These are phyloP conservation scores for Alternaria metachromatica DNA, from an alignment of 2,329 filamentous ascomycete genomes.

Conservation along the genomic window DNA sequence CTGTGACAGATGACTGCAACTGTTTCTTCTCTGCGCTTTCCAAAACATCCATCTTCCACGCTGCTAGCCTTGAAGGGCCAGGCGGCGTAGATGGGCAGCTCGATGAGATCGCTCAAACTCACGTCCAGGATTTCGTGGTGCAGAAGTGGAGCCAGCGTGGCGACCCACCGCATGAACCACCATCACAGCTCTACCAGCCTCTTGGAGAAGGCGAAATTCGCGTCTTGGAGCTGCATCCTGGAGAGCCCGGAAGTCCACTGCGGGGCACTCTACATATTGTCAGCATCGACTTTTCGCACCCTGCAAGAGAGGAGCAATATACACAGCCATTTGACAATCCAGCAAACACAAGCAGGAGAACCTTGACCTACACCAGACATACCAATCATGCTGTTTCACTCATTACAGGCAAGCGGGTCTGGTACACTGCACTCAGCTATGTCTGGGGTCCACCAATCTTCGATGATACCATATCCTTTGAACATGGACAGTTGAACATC, in stretches of 20 bases:
- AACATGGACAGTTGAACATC: constrained; percentile 17
- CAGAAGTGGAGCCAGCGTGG: background rate
- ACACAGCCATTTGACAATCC: background rate
- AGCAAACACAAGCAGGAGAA: background rate
- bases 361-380: constrained; percentile 5
- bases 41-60: constrained; percentile 14
- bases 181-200: constrained; percentile 8
- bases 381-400: constrained; percentile 32
- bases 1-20: constrained; percentile 11
- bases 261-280: constrained; percentile 22
- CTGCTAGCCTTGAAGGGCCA: constrained; percentile 12
- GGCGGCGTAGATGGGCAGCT: constrained; percentile 1
- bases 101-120: constrained; percentile 12
- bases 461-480: constrained; percentile 17
- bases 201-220: constrained; percentile 26
- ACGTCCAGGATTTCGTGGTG: constrained; percentile 11
- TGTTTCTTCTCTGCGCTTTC: constrained; percentile 19
- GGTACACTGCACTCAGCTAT: constrained; percentile 35
- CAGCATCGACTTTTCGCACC: constrained; percentile 29
- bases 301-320: constrained; percentile 1
- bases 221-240: constrained; percentile 27
- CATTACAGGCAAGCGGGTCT: constrained; percentile 12
- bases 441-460: constrained; percentile 29
- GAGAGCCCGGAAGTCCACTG: constrained; percentile 6
- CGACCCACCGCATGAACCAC: background rate